Conservation (phyloP, 768 basidiomycete genomes). For the Gautieria morchelliformis region DNA sequence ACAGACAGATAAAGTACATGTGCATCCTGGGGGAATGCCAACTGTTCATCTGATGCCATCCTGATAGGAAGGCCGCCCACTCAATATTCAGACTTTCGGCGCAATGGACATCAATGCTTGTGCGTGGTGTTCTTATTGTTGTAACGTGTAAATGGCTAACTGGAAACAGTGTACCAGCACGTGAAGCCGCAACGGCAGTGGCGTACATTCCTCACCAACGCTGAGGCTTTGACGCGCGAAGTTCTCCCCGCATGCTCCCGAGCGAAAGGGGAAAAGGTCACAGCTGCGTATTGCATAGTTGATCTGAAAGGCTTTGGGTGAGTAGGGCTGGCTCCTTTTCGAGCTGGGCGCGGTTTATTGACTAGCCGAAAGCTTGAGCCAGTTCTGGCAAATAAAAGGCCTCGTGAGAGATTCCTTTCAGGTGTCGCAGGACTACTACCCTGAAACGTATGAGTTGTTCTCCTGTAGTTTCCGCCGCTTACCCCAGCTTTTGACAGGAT, state of each 20-base stretch:
- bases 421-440: constrained; percentile 70
- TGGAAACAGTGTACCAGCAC: constrained; percentile 39
- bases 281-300: constrained; percentile 50
- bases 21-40: no score
- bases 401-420: constrained; percentile 57
- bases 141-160: background rate
- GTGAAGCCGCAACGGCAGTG: constrained; percentile 54
- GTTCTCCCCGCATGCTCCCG: constrained; percentile 55
- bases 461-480: background rate
- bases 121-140: background rate
- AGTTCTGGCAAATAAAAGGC: constrained; percentile 71
- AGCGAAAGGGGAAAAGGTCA: constrained; percentile 40
- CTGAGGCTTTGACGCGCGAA: constrained; percentile 55
- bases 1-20: constrained; percentile 54
- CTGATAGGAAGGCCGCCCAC: constrained; percentile 53
- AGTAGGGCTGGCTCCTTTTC: constrained; percentile 11
- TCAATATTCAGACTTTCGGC: constrained; percentile 60
- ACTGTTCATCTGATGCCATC: no score
- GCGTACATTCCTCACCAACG: constrained; percentile 54
- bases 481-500: constrained; percentile 33
- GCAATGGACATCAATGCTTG: constrained; percentile 36
- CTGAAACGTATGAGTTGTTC: constrained; percentile 50
- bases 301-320: constrained; percentile 67
- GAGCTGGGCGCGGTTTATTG: background rate
- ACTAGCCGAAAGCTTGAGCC: constrained; percentile 34